Evolutionary conservation across 2,329 filamentous ascomycete genomes (phyloP).

Genomic region (Fusarium verticillioides): DNA sequence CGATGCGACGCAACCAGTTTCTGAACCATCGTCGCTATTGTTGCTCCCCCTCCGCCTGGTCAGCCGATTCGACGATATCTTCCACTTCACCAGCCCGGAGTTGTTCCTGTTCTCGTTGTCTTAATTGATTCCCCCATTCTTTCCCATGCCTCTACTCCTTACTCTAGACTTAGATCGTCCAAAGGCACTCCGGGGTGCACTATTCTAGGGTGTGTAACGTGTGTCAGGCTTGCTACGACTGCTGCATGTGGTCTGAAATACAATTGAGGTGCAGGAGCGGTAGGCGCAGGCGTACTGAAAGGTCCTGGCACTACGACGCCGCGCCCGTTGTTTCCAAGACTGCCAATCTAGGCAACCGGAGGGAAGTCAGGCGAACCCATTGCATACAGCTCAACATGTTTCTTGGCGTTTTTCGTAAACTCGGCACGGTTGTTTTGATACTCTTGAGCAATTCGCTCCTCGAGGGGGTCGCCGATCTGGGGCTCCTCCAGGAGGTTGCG

Average conservation of each 20-base stretch:
- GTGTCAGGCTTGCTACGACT: neutral
- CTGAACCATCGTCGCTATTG: neutral
- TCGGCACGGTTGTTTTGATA: constrained; percentile 73
- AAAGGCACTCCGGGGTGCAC: neutral
- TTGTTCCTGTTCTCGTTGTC: neutral
- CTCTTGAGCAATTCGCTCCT: constrained; percentile 86
- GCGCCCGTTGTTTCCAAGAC: neutral
- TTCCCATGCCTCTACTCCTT: neutral
- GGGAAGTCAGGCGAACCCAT: constrained; percentile 55
- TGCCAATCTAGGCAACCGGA: constrained; percentile 24
- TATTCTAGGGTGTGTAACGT: neutral
- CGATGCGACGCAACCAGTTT: neutral
- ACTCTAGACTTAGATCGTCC: neutral
- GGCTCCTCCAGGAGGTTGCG: constrained; percentile 80
- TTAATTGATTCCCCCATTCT: neutral
- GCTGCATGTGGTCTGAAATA: neutral
- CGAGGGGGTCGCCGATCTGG: constrained; percentile 89
- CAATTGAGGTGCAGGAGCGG: neutral
- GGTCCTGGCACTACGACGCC: neutral
- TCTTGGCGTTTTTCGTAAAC: constrained; percentile 79
- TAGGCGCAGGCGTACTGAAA: neutral
- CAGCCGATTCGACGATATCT: neutral
- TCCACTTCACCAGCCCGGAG: neutral
- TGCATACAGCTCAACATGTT: constrained; percentile 81
- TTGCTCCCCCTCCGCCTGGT: neutral